Conservation (phyloP, 2,329 filamentous ascomycete genomes). For the Didymella segeticola region DNA sequence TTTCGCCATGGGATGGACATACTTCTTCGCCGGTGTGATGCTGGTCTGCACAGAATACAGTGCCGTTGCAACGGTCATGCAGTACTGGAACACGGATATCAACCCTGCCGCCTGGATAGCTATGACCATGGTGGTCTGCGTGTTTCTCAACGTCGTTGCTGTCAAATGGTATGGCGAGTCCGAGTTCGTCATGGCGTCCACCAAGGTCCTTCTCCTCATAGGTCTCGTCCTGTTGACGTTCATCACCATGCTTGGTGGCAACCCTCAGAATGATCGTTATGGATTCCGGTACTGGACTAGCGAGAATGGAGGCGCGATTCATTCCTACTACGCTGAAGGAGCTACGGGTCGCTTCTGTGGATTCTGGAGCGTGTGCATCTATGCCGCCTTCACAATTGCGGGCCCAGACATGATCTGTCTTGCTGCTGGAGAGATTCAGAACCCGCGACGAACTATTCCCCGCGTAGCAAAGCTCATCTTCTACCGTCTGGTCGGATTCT, state of each 20-base stretch:
- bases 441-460: conserved; percentile 65
- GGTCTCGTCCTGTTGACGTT: conserved; percentile 61
- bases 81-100: conserved; percentile 45
- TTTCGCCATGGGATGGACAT: conserved; percentile 71
- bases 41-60: conserved; percentile 30
- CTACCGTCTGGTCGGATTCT: conserved; percentile 69
- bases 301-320: conserved; percentile 54
- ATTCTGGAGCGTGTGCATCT: conserved; percentile 53
- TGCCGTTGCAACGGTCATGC: conserved; percentile 46
- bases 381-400: conserved; percentile 62
- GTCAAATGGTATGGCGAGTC: conserved; percentile 48
- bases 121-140: conserved; percentile 45
- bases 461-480: conserved; percentile 66
- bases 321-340: conserved; percentile 56
- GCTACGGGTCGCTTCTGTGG: conserved; percentile 56
- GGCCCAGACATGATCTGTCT: conserved; percentile 49
- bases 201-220: conserved; percentile 44
- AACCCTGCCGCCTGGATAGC: conserved; percentile 47
- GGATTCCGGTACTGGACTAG: conserved; percentile 67
- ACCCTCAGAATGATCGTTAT: conserved; percentile 57
- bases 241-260: conserved; percentile 65
- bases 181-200: conserved; percentile 45
- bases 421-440: conserved; percentile 65
- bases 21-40: conserved; percentile 60
- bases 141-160: conserved; percentile 46